phyloP scores from a whole-genome alignment of 1,284 basidiomycete genomes.

The Cryptococcus sp. region DNA sequence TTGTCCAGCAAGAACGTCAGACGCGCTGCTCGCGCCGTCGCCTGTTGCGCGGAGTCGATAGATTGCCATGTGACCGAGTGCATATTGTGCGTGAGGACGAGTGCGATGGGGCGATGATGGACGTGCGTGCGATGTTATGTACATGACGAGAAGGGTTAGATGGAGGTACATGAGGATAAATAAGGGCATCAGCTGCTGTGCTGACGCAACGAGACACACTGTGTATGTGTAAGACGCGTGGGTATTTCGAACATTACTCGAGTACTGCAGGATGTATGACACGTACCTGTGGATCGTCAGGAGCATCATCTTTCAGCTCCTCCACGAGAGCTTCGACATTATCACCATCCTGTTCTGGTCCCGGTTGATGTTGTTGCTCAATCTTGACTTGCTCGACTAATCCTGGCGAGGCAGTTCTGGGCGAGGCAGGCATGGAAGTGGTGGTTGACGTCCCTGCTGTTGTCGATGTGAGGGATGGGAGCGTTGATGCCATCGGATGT shows the following conservation, averaged over 20 bases:
- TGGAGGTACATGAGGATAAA: constrained; percentile 12
- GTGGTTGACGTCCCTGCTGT: constrained; percentile 31
- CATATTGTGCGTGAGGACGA: background rate
- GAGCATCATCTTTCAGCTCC: constrained; percentile 21
- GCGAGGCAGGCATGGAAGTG: constrained; percentile 42
- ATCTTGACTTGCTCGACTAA: constrained; percentile 13
- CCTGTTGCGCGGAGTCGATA: constrained; percentile 27
- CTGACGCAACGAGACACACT: background rate
- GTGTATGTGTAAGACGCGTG: background rate
- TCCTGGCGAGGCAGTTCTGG: constrained; percentile 22
- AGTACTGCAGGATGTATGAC: background rate
- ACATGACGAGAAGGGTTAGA: background rate
- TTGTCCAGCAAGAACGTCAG: constrained; percentile 50
- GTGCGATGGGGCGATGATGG: background rate
- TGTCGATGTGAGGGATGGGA: too few species aligned
- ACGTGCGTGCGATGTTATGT: background rate
- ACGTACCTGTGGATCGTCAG: constrained; percentile 46
- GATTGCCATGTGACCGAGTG: background rate
- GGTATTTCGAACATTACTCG: background rate
- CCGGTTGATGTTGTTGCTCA: background rate
- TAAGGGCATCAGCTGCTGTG: constrained; percentile 17
- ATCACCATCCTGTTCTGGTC: background rate
- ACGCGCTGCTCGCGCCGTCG: constrained; percentile 33
- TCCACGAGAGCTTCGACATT: constrained; percentile 18
- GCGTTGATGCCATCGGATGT: too few species aligned